These are phyloP conservation scores for Metschnikowia kunwiensis DNA, from an alignment of 805 yeast species.

Conservation along the genomic window DNA sequence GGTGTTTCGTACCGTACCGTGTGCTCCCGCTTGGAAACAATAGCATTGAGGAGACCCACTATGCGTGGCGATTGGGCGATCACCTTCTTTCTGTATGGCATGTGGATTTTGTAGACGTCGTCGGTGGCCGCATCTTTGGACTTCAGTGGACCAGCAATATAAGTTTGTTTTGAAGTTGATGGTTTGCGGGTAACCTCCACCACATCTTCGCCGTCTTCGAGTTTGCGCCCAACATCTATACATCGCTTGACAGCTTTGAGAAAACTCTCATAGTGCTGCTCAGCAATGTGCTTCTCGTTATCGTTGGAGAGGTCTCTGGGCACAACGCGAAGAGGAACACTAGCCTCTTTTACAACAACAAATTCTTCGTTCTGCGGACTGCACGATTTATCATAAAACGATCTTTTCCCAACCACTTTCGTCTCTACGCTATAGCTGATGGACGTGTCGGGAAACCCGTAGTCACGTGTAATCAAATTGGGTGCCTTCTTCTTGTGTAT, in stretches of 20 bases:
- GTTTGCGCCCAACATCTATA: conserved; percentile 7
- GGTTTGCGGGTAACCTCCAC: conserved; percentile 6
- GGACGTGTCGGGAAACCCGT: conserved; percentile 27
- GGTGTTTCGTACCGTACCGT: conserved; percentile 15
- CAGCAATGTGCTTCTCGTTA: conserved; percentile 13
- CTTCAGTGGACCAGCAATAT: conserved; percentile 1
- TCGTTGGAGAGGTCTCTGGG: conserved; percentile 15
- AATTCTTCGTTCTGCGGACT: conserved; percentile 20
- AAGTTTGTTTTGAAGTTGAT: conserved; percentile 19
- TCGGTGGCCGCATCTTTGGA: not conserved
- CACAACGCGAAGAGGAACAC: conserved; percentile 23
- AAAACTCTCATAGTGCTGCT: conserved; percentile 18
- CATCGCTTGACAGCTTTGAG: conserved; percentile 13
- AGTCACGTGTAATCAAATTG: conserved; percentile 22
- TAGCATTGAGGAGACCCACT: conserved; percentile 23
- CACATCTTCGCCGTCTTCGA: conserved; percentile 8
- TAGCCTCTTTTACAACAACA: conserved; percentile 24
- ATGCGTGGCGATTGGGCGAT: conserved; percentile 22
- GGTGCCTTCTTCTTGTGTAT: conserved; percentile 8
- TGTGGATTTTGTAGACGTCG: conserved; percentile 16
- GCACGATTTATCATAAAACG: conserved; percentile 18
- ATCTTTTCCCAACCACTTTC: conserved; percentile 24
- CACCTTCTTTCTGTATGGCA: conserved; percentile 22
- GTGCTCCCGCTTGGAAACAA: conserved; percentile 16
- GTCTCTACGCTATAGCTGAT: conserved; percentile 30